Evolutionary conservation across 108 stramenopile species (phyloP).

Genomic region (Epithemia pelagica): DNA sequence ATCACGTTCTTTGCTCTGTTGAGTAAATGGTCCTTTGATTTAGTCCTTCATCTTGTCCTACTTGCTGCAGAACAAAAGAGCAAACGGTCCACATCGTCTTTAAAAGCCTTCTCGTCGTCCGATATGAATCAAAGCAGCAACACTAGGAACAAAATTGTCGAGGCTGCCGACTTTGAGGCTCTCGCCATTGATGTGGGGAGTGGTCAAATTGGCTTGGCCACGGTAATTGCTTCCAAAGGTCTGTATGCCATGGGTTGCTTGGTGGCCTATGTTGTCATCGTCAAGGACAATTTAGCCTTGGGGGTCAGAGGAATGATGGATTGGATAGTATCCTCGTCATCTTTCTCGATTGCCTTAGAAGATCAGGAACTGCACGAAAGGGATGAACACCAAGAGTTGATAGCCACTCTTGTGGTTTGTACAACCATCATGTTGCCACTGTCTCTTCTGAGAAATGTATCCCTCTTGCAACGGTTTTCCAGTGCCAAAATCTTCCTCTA

Average conservation of each 20-base stretch:
- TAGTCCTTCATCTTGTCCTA: conserved; percentile 32
- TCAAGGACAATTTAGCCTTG: conserved; percentile 70
- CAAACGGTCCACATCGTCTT: too few species aligned
- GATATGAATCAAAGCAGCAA: conserved; percentile 41
- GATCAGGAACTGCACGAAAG: too few species aligned
- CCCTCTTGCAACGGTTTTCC: conserved; percentile 60
- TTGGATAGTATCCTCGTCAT: conserved; percentile 10
- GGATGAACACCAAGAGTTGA: too few species aligned
- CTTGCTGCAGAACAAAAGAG: conserved; percentile 9
- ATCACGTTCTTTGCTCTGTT: conserved; percentile 61
- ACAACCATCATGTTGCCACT: conserved; percentile 63
- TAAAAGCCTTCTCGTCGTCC: too few species aligned
- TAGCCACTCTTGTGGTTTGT: conserved; percentile 38
- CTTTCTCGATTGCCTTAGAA: too few species aligned
- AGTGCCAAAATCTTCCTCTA: conserved; percentile 54
- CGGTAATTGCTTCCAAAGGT: conserved; percentile 54
- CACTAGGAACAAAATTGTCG: too few species aligned
- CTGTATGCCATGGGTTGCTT: conserved; percentile 77
- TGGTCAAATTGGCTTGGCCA: conserved; percentile 43
- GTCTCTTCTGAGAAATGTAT: conserved; percentile 67
- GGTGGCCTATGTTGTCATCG: conserved; percentile 69
- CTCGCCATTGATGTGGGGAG: conserved; percentile 24
- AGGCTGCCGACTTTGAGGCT: too few species aligned
- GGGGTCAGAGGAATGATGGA: conserved; percentile 37
- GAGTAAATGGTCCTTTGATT: conserved; percentile 67